A percentile compares a stretch with the other conserved stretches of the same genome.
Evolutionary conservation across 2,329 filamentous ascomycete genomes (phyloP).

Genomic region (Dactylellina drechsleri): DNA sequence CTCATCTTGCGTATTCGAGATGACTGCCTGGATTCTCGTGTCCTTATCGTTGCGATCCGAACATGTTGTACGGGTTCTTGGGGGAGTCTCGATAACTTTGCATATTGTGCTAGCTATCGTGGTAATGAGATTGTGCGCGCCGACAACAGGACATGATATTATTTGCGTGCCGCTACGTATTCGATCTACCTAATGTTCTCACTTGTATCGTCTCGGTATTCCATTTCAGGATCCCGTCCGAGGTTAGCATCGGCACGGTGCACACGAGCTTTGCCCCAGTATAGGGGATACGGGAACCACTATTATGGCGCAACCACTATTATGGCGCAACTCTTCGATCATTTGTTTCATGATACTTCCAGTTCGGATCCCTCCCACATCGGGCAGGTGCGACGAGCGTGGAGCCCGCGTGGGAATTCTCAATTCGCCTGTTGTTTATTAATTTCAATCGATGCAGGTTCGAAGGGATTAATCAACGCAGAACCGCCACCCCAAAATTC

Average conservation of each 20-base stretch:
- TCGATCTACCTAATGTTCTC: not conserved
- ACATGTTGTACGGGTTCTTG: too few relatives aligned
- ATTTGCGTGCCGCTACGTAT: too few relatives aligned
- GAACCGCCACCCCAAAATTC: conserved; percentile 17
- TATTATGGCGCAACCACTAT: too few relatives aligned
- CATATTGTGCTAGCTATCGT: too few relatives aligned
- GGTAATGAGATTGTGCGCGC: too few relatives aligned
- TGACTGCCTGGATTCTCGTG: too few relatives aligned
- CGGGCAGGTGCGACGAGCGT: conserved; percentile 35
- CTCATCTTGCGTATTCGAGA: too few relatives aligned
- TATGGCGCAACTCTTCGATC: conserved; percentile 23
- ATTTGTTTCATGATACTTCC: conserved; percentile 31
- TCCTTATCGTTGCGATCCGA: too few relatives aligned
- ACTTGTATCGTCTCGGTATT: not conserved
- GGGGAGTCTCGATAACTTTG: too few relatives aligned
- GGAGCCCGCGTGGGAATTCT: conserved; percentile 43
- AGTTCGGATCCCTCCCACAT: conserved; percentile 30
- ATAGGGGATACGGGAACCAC: not conserved
- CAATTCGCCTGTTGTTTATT: conserved; percentile 10
- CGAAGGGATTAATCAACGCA: not conserved
- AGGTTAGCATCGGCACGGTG: not conserved
- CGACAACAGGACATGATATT: too few relatives aligned
- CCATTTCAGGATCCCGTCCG: too few relatives aligned
- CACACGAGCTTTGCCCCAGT: not conserved
- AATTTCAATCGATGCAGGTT: not conserved